Conservation (phyloP, 768 basidiomycete genomes). For the Russula sp. region DNA sequence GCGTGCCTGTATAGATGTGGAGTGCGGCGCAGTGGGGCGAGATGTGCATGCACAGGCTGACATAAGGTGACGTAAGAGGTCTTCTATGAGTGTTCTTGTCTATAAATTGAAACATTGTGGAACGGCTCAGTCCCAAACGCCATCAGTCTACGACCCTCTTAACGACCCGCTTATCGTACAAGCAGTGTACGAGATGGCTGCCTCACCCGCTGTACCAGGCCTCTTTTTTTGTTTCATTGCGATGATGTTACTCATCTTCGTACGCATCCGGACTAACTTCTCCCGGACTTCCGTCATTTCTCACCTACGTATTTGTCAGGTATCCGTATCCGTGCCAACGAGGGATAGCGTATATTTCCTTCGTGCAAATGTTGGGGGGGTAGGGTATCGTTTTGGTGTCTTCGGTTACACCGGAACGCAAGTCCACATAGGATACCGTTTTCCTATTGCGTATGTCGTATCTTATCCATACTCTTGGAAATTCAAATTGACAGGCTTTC, state of each 20-base stretch:
- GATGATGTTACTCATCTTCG: conserved; percentile 62
- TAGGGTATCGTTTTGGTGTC: conserved; percentile 56
- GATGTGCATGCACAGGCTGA: neutral
- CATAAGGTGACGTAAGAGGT: neutral
- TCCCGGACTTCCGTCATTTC: neutral
- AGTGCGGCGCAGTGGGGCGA: neutral
- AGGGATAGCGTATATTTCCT: conserved; percentile 71
- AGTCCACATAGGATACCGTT: conserved; percentile 53
- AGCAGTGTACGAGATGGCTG: conserved; percentile 35
- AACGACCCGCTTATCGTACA: neutral
- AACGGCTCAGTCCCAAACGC: neutral
- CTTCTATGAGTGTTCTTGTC: neutral
- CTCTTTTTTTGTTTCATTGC: conserved; percentile 69
- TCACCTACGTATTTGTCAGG: conserved; percentile 34
- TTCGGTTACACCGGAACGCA: conserved; percentile 66
- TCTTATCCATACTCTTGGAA: neutral
- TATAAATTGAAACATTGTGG: neutral
- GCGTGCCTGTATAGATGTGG: neutral
- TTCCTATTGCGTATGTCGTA: conserved; percentile 43
- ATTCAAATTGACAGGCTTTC: conserved; percentile 12
- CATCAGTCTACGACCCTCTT: neutral
- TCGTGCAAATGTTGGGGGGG: conserved; percentile 38
- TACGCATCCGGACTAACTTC: conserved; percentile 33
- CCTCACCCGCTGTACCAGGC: conserved; percentile 60
- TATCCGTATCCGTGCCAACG: conserved; percentile 66